These are phyloP conservation scores for Suillus placidus DNA, from an alignment of 768 basidiomycete genomes.

Conservation along the genomic window DNA sequence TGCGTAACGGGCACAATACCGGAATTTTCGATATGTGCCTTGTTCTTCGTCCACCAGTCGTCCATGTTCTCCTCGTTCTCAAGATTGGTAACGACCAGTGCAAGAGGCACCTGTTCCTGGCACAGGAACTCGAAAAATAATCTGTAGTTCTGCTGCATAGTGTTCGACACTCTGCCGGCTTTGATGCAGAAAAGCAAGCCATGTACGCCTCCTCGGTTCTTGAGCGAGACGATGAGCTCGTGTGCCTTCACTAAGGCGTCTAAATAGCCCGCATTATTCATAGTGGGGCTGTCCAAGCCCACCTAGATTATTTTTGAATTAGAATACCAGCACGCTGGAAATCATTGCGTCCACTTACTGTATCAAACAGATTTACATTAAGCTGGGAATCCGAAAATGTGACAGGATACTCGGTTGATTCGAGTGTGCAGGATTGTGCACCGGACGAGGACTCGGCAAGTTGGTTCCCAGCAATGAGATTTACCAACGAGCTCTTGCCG, in stretches of 20 bases:
- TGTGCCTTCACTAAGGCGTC: conserved; percentile 34
- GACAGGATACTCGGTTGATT: not conserved
- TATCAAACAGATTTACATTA: not conserved
- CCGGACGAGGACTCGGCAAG: conserved; percentile 5
- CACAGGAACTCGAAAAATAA: conserved; percentile 38
- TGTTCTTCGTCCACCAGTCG: conserved; percentile 37
- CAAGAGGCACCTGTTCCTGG: conserved; percentile 34
- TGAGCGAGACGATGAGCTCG: conserved; percentile 35
- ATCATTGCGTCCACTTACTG: not conserved
- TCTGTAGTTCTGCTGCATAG: conserved; percentile 32
- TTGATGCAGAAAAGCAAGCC: conserved; percentile 41
- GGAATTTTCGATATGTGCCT: conserved; percentile 20
- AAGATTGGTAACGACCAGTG: conserved; percentile 37
- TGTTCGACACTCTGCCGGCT: conserved; percentile 32
- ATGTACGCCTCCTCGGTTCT: conserved; percentile 37
- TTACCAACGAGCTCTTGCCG: conserved; percentile 15
- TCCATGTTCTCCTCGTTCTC: conserved; percentile 40
- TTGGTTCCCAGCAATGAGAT: conserved; percentile 12
- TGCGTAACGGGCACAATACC: conserved; percentile 31
- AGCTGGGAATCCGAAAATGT: not conserved
- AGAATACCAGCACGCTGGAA: not conserved
- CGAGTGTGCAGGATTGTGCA: conserved; percentile 10
- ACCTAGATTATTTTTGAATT: not conserved
- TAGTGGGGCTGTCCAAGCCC: conserved; percentile 34
- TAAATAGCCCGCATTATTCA: conserved; percentile 25